Conservation (phyloP, 768 basidiomycete species). For the Pleurotus giganteus region DNA sequence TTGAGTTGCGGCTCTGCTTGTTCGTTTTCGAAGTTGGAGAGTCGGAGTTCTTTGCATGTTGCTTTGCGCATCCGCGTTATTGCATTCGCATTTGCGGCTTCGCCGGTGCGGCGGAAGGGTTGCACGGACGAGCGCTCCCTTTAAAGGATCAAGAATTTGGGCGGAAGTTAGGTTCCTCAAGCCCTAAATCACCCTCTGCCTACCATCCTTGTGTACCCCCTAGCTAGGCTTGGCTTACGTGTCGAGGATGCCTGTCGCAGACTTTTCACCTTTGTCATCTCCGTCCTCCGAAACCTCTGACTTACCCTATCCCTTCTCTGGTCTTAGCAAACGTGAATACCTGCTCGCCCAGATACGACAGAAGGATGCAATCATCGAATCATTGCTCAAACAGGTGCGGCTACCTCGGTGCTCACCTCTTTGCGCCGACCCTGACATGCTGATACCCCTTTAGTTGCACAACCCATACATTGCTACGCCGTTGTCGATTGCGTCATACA, state of each 20-base stretch:
- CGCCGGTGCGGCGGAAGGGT: neutral
- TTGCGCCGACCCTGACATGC: conserved; percentile 2
- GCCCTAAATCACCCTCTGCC: conserved; percentile 16
- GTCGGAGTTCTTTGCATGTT: conserved; percentile 4
- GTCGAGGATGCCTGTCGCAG: conserved; percentile 14
- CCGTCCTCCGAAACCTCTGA: conserved; percentile 33
- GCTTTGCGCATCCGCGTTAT: conserved; percentile 3
- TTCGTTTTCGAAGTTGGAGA: conserved; percentile 11
- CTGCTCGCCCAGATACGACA: conserved; percentile 82
- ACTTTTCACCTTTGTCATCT: conserved; percentile 24
- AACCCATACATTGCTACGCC: conserved; percentile 81
- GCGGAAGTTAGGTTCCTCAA: conserved; percentile 16
- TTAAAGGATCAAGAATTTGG: neutral
- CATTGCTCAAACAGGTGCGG: conserved; percentile 75
- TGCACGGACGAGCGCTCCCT: neutral
- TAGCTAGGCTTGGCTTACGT: too few relatives aligned
- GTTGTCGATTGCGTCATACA: conserved; percentile 74
- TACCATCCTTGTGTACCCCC: too few relatives aligned
- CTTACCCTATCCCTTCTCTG: conserved; percentile 34
- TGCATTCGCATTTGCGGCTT: conserved; percentile 4
- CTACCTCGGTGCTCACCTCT: neutral
- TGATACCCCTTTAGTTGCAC: conserved; percentile 50
- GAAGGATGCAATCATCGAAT: conserved; percentile 85
- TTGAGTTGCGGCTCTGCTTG: too few relatives aligned
- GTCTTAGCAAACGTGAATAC: conserved; percentile 78